A percentile compares a stretch with the other conserved stretches of the same genome.
Evolutionary conservation across 2,329 filamentous ascomycete genomes (phyloP).

Genomic region (Dothiorella sarmentorum): DNA sequence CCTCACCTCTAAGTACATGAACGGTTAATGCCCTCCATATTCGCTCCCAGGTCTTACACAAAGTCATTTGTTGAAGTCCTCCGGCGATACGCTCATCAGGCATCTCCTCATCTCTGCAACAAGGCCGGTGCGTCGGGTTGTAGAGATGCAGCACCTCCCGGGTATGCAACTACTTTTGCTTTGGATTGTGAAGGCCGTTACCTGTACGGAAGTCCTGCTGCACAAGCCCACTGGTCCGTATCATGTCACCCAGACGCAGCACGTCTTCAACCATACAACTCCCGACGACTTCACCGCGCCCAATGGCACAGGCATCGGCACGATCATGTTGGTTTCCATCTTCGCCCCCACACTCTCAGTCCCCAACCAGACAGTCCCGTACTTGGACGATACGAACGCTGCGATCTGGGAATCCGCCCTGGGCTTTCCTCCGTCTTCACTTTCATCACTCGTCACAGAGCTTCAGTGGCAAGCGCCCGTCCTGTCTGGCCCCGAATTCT

Average conservation of each 20-base stretch:
- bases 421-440: neutral
- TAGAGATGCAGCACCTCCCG: too few species aligned
- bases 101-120: too few species aligned
- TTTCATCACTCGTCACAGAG: constrained; percentile 20
- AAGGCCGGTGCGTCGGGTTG: too few species aligned
- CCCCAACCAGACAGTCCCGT: constrained; percentile 22
- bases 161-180: too few species aligned
- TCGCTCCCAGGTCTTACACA: too few species aligned
- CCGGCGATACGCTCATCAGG: too few species aligned
- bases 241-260: constrained; percentile 26
- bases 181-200: too few species aligned
- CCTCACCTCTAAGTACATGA: too few species aligned
- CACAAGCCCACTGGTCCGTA: constrained; percentile 25
- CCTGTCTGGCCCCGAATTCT: constrained; percentile 7
- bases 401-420: constrained; percentile 19
- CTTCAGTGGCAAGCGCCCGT: constrained; percentile 21
- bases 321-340: constrained; percentile 24
- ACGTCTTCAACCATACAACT: constrained; percentile 28
- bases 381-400: constrained; percentile 26
- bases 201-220: neutral
- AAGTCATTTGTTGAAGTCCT: too few species aligned
- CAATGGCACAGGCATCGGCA: constrained; percentile 17
- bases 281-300: constrained; percentile 25
- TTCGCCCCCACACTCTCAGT: constrained; percentile 26
- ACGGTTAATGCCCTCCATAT: too few species aligned